Conservation (phyloP, 805 yeast genomes). For the Lachancea cidri region DNA sequence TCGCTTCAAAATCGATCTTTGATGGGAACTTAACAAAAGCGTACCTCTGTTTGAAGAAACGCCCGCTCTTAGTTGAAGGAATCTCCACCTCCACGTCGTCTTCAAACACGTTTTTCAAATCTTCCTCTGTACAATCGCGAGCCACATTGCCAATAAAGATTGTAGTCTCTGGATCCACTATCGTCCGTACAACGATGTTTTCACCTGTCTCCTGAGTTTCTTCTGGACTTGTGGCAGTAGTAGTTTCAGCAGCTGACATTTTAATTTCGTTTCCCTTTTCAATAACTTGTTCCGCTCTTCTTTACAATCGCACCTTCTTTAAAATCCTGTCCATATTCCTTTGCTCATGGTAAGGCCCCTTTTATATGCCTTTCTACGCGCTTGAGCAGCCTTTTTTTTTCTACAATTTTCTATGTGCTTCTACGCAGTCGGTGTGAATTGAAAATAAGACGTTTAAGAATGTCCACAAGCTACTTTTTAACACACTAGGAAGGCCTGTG, state of each 20-base stretch:
- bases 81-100: conserved; percentile 30
- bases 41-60: conserved; percentile 25
- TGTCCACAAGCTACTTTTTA: not conserved
- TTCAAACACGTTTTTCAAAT: conserved; percentile 22
- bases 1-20: conserved; percentile 27
- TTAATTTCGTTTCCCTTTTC: not conserved
- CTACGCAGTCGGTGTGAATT: not conserved
- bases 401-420: not conserved
- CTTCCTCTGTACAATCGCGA: conserved; percentile 26
- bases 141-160: conserved; percentile 32
- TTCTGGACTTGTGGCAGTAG: not conserved
- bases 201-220: not conserved
- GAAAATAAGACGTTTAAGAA: not conserved
- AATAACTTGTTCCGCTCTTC: not conserved
- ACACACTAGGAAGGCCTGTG: not conserved
- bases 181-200: conserved; percentile 5
- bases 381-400: not conserved
- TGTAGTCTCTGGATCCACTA: conserved; percentile 31
- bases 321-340: not conserved
- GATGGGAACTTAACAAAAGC: conserved; percentile 31
- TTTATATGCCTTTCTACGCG: not conserved
- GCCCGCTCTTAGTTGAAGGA: conserved; percentile 23
- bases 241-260: conserved; percentile 4
- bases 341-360: not conserved
- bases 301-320: not conserved